Conservation (phyloP, 192 early-diverging fungal genomes). For the Coemansia sp. region DNA sequence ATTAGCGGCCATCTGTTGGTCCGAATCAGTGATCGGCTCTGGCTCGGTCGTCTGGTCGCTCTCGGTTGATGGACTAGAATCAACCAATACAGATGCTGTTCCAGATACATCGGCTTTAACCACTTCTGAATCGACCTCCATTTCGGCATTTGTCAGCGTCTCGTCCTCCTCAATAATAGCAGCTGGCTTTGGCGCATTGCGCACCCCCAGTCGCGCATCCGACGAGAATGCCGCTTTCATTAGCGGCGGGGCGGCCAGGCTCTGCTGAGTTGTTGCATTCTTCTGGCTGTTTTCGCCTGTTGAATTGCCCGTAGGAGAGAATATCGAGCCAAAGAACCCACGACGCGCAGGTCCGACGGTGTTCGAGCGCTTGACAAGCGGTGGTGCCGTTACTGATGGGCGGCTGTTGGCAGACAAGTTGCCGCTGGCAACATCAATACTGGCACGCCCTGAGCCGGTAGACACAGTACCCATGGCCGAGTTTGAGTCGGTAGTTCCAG, state of each 20-base stretch:
- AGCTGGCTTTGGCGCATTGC: slow-evolving; percentile 2
- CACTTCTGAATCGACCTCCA: background rate
- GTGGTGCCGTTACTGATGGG: slow-evolving; percentile 1
- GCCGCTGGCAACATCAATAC: slow-evolving; percentile 37
- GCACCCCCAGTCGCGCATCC: slow-evolving; percentile 6
- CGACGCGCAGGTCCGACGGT: slow-evolving; percentile 38
- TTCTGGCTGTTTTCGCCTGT: slow-evolving; percentile 1
- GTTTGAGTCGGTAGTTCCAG: background rate
- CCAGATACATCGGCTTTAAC: background rate
- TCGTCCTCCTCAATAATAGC: slow-evolving; percentile 9
- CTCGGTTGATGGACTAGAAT: background rate
- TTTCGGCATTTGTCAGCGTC: background rate
- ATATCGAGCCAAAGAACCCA: slow-evolving; percentile 30
- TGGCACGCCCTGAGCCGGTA: slow-evolving; percentile 22
- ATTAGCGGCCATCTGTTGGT: slow-evolving; percentile 1
- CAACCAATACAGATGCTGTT: background rate
- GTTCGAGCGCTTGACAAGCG: slow-evolving; percentile 43
- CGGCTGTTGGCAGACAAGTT: background rate
- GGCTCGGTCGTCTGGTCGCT: background rate
- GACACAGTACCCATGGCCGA: slow-evolving; percentile 2
- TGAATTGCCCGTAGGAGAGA: slow-evolving; percentile 4
- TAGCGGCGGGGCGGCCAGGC: slow-evolving; percentile 3
- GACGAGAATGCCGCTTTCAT: slow-evolving; percentile 16
- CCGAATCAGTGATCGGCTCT: background rate
- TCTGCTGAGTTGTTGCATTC: background rate